Evolutionary conservation across 148 eudicot species (phyloP).

Genomic region (Persicaria maculosa): DNA sequence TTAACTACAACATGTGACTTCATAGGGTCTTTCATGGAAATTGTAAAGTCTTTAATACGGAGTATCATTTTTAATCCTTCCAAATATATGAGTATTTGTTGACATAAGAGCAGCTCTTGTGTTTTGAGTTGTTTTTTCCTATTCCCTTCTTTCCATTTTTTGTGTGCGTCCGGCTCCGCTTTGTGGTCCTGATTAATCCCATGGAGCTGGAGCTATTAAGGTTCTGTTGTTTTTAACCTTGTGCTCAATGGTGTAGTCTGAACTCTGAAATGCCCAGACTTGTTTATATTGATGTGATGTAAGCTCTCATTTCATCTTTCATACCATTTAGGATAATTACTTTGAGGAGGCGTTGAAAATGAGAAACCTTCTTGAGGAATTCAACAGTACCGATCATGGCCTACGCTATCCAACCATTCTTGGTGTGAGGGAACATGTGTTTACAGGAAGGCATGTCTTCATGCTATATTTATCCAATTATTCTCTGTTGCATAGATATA

Average conservation of each 20-base stretch:
- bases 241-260: too few relatives aligned
- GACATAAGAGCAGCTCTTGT: background rate
- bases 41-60: too few relatives aligned
- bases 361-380: conserved; percentile 99
- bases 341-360: conserved; percentile 98
- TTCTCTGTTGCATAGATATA: conserved; percentile 12
- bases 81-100: background rate
- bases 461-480: background rate
- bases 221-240: too few relatives aligned
- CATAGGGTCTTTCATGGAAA: background rate
- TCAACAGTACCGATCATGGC: conserved; percentile 56
- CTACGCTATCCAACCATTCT: conserved; percentile 81
- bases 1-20: background rate
- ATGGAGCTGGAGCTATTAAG: too few relatives aligned
- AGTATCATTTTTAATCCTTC: background rate
- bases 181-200: too few relatives aligned
- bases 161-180: too few relatives aligned
- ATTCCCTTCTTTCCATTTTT: too few relatives aligned
- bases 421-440: conserved; percentile 98
- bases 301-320: conserved; percentile 3
- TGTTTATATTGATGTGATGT: background rate
- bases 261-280: too few relatives aligned
- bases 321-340: conserved; percentile 68
- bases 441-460: conserved; percentile 82
- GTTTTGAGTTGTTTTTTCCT: background rate